phyloP scores from a whole-genome alignment of 805 yeast species.

The Zygotorulaspora danielsina region DNA sequence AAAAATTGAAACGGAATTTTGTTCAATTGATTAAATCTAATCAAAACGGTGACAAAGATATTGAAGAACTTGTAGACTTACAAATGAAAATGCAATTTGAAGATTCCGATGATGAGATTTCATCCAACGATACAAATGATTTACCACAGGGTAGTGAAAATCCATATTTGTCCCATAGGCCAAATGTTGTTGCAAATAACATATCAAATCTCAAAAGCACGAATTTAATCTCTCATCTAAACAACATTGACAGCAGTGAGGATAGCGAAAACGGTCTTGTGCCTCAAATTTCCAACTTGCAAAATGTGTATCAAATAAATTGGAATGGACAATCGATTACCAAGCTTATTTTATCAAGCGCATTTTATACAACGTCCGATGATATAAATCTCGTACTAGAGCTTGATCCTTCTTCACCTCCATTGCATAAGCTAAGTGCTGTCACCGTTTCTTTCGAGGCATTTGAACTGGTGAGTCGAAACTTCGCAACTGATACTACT shows the following conservation, averaged over 20 bases:
- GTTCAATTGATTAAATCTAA: slow-evolving; percentile 20
- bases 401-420: slow-evolving; percentile 29
- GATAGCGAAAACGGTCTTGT: slow-evolving; percentile 11
- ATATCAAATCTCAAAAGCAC: slow-evolving; percentile 16
- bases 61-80: slow-evolving; percentile 30
- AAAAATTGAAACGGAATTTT: slow-evolving; percentile 22
- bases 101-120: slow-evolving; percentile 5
- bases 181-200: slow-evolving; percentile 16
- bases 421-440: slow-evolving; percentile 38
- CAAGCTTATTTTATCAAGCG: slow-evolving; percentile 38
- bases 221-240: background rate
- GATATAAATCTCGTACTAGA: slow-evolving; percentile 40
- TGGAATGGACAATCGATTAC: slow-evolving; percentile 42
- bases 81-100: slow-evolving; percentile 29
- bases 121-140: slow-evolving; percentile 9
- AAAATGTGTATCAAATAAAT: slow-evolving; percentile 40
- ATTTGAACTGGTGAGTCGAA: slow-evolving; percentile 36
- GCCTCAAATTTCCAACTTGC: slow-evolving; percentile 29
- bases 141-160: slow-evolving; percentile 7
- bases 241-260: background rate
- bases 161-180: slow-evolving; percentile 7
- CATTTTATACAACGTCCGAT: slow-evolving; percentile 44
- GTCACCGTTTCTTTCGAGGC: slow-evolving; percentile 36
- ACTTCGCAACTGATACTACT: slow-evolving; percentile 19
- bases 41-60: slow-evolving; percentile 19